Base-by-base conservation (phyloP, 768 basidiomycete species). In the Mycena vulgaris region DNA sequence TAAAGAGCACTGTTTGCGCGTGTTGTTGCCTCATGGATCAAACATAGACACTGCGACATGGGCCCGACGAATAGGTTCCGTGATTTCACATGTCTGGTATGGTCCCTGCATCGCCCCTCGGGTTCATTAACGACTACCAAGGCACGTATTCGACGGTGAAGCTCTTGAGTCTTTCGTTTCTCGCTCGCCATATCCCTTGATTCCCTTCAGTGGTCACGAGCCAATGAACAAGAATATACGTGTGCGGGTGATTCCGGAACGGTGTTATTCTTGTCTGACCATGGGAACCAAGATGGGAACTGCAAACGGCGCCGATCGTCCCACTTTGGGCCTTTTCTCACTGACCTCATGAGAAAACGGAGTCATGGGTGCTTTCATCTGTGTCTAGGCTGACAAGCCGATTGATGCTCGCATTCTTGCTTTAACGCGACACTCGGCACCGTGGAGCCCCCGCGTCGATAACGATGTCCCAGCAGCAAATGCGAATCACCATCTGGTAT, bases 401-500 rank as follows among this genome's bases (percentile, higher is more conserved):
- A 61, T 61, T 35, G 39, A 58, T 61, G 13, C 45, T 61, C 47
- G 16, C 56, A n/a, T 42, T 42, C 56, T 58, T 58, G 45, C 45
- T 61, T 61, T 48, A 47, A 39, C 37, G 31, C 59, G 59, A 61
- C 42, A 40, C 35, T 58, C 56, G 5, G 56, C 39, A 25, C 59
- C 23, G 59, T 45, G 42, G 31, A 45, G 39, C 39, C 42, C 57
- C 39, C n/a, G 57, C 27, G 40, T 37, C 27, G 27, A 37, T 61
- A 49, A 49, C 57, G 48, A 62, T 37, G 60, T 62, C 33, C 48
- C 35, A 49, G 48, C 31, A 49, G 60, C 60, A 62, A 49, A 49
- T 49, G 45, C 60, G 60, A 62, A 62, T 62, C 48, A 47, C 60
- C 47, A 62, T 62, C 60, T 62, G 60, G 60, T 62, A 49, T 51